These are phyloP conservation scores for Chrysosphaeria jannelii DNA, from an alignment of 2,329 filamentous ascomycete genomes.

Conservation along the genomic window DNA sequence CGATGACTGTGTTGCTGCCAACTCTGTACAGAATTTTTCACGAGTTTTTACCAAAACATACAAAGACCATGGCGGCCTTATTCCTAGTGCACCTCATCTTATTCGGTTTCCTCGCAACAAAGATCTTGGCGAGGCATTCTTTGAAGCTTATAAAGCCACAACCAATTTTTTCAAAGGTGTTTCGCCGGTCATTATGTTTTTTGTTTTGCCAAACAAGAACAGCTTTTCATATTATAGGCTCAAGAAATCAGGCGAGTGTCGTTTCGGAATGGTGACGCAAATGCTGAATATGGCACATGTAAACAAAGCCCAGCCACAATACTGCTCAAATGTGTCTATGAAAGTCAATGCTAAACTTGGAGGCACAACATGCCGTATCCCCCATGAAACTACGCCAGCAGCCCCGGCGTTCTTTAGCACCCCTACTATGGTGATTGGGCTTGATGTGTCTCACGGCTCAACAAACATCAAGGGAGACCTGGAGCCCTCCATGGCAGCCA, in stretches of 20 bases:
- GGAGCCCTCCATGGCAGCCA: slow-evolving; percentile 52
- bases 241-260: slow-evolving; percentile 72
- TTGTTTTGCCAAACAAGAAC: slow-evolving; percentile 44
- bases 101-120: slow-evolving; percentile 6
- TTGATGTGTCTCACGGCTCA: slow-evolving; percentile 64
- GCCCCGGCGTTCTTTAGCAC: slow-evolving; percentile 11
- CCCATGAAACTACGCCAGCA: slow-evolving; percentile 7
- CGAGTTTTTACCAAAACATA: slow-evolving; percentile 15
- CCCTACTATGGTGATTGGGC: slow-evolving; percentile 62
- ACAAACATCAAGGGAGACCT: slow-evolving; percentile 21
- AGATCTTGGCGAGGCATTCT: slow-evolving; percentile 15
- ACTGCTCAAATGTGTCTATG: slow-evolving; percentile 82
- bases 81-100: slow-evolving; percentile 10
- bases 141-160: slow-evolving; percentile 21
- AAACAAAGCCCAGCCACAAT: slow-evolving; percentile 40
- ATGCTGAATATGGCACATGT: slow-evolving; percentile 48
- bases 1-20: slow-evolving; percentile 18
- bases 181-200: slow-evolving; percentile 48
- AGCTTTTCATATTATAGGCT: slow-evolving; percentile 47
- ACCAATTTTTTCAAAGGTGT: slow-evolving; percentile 18
- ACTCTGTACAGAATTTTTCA: slow-evolving; percentile 27
- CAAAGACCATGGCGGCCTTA: slow-evolving; percentile 17
- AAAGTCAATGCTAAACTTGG: slow-evolving; percentile 94
- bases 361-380: slow-evolving; percentile 32
- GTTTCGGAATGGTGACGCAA: slow-evolving; percentile 59